Percentiles rank a stretch among this genome's conserved stretches.
phyloP scores from a whole-genome alignment of 1,284 basidiomycete species.

The Thelephora terrestris region DNA sequence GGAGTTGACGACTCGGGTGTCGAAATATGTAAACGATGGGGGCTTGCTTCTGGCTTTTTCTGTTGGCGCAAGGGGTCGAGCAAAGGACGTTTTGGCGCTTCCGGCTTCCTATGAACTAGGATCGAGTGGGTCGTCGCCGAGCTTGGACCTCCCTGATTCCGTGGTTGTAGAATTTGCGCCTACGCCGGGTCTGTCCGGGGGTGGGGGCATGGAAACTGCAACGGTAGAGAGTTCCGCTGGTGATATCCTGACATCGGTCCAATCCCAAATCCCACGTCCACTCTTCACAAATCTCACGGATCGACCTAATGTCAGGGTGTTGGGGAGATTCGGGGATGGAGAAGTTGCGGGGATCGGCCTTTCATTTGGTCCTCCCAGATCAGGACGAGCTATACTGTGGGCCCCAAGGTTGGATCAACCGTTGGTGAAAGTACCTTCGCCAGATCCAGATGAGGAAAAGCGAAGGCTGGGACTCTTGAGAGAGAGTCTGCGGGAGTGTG shows the following conservation, averaged over 20 bases:
- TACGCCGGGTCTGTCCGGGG: conserved; percentile 7
- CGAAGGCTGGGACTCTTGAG: conserved; percentile 31
- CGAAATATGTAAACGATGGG: conserved; percentile 55
- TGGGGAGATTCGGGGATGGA: conserved; percentile 11
- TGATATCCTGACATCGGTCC: neutral
- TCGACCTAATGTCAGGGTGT: conserved; percentile 9
- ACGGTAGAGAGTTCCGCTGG: conserved; percentile 16
- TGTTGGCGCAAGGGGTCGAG: conserved; percentile 9
- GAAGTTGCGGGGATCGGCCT: conserved; percentile 8
- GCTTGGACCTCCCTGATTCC: conserved; percentile 8
- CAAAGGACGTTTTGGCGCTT: no score
- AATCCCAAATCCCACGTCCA: neutral
- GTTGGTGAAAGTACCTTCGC: neutral
- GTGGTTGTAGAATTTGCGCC: conserved; percentile 8
- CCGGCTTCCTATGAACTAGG: neutral
- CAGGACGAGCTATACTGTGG: neutral
- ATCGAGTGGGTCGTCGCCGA: conserved; percentile 6
- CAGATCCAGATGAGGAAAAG: neutral
- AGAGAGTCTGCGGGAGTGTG: conserved; percentile 33
- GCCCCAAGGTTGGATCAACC: neutral
- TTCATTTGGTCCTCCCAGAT: neutral
- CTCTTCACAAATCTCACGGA: conserved; percentile 4
- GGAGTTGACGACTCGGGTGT: conserved; percentile 36
- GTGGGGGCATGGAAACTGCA: conserved; percentile 33
- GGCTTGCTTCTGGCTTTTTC: conserved; percentile 34